Base-by-base conservation (phyloP, 2,329 filamentous ascomycete species). In the Geoglossum cookeanum region DNA sequence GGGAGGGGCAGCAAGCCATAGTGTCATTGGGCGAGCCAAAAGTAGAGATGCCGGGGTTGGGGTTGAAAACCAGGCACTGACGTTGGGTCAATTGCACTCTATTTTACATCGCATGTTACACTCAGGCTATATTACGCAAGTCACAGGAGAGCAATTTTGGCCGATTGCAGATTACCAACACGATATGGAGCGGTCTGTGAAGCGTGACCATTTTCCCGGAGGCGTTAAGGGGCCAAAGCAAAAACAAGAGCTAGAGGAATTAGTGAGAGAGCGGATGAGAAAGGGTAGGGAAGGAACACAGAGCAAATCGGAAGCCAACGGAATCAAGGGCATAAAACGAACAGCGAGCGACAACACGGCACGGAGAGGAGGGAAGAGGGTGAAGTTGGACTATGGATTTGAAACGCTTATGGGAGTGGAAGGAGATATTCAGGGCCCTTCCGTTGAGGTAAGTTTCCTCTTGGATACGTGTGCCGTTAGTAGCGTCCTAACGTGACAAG, bases 141-240 rank as follows among this genome's bases (percentile, higher is more conserved):
- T 67, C 45, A 68, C 68, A 62, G 65, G 67, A 32, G 65, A 66
- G 17, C 69, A 74, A 17, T 76, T 75, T 58, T 69, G 73, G n/a
- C 74, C 77, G 53, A 75, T 80, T 0, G 75, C 79, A 55, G 87
- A 78, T 59, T 65, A 71, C 32, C 66, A 74, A 58, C 68, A 69
- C 55, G 76, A 83, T 57, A 77, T 85, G n/a, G 79, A 84, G 62
- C 76, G 78, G 32, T 49, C 75, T 30, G 74, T 84, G 35, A 77
- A 77, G 55, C 74, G 76, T 55, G 74, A 74, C 15, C 64, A 75
- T 30, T 80, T 77, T 58, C 70, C 74, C 7, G 72, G 73, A 48
- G 74, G 75, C 37, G 69, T 79, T 11, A 80, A 77, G 54, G 81
- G 81, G 32, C 74, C 75, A 1, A 90, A 86, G 67, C 78, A 82